These are phyloP conservation scores for Agaricus blazei DNA, from an alignment of 768 basidiomycete genomes.

Conservation along the genomic window DNA sequence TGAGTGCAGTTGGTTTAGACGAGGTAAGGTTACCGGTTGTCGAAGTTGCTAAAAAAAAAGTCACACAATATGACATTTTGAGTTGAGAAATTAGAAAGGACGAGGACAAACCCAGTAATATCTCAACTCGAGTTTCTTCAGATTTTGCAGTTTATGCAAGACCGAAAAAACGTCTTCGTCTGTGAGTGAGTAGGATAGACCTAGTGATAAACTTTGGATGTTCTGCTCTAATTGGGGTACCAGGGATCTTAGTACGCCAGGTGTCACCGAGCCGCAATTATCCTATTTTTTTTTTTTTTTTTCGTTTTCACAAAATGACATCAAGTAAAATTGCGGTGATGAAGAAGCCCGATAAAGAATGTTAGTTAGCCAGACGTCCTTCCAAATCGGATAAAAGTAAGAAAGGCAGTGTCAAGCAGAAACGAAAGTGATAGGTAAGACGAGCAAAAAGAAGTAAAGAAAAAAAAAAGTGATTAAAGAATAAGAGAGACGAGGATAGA, in stretches of 20 bases:
- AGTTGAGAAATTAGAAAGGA: not conserved
- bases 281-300: slow-evolving; percentile 25
- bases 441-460: no score
- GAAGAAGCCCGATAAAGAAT: no score
- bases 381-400: not conserved
- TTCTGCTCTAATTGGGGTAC: slow-evolving; percentile 29
- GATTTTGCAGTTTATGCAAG: slow-evolving; percentile 31
- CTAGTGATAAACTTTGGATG: slow-evolving; percentile 38
- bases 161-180: slow-evolving; percentile 48
- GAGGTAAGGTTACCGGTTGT: slow-evolving; percentile 17
- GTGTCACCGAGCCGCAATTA: slow-evolving; percentile 62
- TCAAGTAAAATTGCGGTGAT: no score
- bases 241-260: slow-evolving; percentile 47
- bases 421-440: no score
- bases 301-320: no score
- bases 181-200: slow-evolving; percentile 55
- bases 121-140: slow-evolving; percentile 36
- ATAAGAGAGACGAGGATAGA: no score
- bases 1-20: slow-evolving; percentile 16
- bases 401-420: not conserved
- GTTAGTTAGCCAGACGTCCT: no score
- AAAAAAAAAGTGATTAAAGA: no score
- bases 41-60: slow-evolving; percentile 33
- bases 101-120: slow-evolving; percentile 44
- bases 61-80: not conserved